Evolutionary conservation across 2,329 filamentous ascomycete genomes (phyloP).

Genomic region (Cladosporium sp.): DNA sequence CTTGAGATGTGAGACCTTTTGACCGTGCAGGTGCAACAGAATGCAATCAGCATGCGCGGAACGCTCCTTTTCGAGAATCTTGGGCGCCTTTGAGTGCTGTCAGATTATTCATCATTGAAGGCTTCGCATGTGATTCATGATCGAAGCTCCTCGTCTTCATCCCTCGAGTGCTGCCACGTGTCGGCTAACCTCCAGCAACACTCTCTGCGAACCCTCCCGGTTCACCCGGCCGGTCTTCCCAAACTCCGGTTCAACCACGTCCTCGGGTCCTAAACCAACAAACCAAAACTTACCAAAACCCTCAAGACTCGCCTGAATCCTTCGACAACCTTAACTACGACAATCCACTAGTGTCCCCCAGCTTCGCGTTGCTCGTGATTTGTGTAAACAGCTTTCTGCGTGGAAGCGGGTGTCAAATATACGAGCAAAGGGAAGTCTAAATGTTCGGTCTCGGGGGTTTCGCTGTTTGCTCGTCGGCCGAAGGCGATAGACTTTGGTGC

Average conservation of each 20-base stretch:
- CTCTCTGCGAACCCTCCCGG: no score
- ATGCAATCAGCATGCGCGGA: not conserved
- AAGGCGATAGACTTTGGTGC: slow-evolving; percentile 1
- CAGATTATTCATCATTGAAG: no score
- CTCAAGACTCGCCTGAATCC: not conserved
- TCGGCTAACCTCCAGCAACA: no score
- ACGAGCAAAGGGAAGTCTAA: not conserved
- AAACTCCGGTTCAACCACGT: not conserved
- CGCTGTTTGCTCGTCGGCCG: not conserved
- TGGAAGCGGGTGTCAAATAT: not conserved
- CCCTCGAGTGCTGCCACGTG: no score
- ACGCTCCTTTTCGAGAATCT: not conserved
- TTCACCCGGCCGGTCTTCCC: not conserved
- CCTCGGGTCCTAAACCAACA: not conserved
- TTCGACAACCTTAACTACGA: not conserved
- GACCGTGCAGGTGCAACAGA: not conserved
- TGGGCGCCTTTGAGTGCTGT: no score
- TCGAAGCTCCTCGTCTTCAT: no score
- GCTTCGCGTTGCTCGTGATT: not conserved
- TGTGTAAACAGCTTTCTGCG: not conserved
- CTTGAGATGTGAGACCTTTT: not conserved
- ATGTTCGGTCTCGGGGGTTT: not conserved
- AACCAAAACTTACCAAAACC: not conserved
- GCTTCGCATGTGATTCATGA: no score
- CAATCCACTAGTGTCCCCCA: not conserved